A percentile compares a stretch with the other conserved stretches of the same genome.
These are phyloP conservation scores for Pholiota molesta DNA, from an alignment of 768 basidiomycete genomes.

Conservation along the genomic window DNA sequence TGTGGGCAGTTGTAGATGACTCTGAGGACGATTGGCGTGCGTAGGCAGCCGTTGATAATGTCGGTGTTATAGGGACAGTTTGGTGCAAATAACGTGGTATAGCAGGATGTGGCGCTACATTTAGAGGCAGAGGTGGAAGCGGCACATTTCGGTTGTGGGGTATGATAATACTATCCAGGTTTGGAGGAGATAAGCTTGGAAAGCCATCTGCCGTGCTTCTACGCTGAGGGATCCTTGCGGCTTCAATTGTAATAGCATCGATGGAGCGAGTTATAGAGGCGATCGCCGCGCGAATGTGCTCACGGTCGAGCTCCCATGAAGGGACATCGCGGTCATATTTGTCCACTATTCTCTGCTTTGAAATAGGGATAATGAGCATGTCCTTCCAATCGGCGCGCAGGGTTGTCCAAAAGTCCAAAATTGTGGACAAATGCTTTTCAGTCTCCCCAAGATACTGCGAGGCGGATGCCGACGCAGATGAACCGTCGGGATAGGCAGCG, in stretches of 20 bases:
- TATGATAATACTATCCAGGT: background rate
- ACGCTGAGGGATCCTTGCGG: background rate
- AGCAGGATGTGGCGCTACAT: background rate
- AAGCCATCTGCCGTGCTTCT: background rate
- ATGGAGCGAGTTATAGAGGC: background rate
- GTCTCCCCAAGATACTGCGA: background rate
- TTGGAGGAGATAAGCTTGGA: background rate
- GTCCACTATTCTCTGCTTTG: background rate
- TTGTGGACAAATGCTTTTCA: background rate
- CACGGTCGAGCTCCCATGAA: background rate
- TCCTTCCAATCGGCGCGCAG: background rate
- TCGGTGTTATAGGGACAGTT: background rate
- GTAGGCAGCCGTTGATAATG: background rate
- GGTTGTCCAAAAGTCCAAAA: slow-evolving; percentile 1
- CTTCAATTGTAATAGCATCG: slow-evolving; percentile 7
- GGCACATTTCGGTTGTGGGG: background rate
- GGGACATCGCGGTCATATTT: background rate
- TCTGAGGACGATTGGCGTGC: background rate
- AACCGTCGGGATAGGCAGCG: background rate
- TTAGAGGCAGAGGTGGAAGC: background rate
- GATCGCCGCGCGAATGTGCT: background rate
- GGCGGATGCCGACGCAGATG: background rate
- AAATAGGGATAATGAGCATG: background rate
- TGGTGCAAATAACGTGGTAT: background rate
- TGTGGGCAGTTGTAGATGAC: no score